These are phyloP conservation scores for Cystofilobasidium bisporidii DNA, from an alignment of 768 basidiomycete genomes.

Conservation along the genomic window DNA sequence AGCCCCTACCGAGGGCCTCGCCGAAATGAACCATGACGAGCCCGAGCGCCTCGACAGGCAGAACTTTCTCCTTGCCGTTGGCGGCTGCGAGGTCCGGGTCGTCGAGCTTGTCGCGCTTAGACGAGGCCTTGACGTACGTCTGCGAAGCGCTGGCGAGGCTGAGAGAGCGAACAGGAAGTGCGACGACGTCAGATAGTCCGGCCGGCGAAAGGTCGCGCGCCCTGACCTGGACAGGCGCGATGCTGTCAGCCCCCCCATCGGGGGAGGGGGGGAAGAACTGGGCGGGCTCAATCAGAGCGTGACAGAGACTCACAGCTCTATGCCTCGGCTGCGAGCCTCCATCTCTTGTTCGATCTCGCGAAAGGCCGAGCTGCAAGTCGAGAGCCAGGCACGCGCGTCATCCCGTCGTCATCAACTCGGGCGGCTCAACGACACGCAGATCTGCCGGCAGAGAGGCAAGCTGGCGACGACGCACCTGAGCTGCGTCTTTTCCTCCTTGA, in stretches of 20 bases:
- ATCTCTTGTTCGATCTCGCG: slow-evolving; percentile 72
- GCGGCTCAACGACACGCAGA: too few species aligned
- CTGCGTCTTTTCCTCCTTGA: slow-evolving; percentile 67
- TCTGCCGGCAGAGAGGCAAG: too few species aligned
- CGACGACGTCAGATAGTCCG: too few species aligned
- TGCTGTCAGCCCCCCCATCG: too few species aligned
- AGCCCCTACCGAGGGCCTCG: slow-evolving; percentile 68
- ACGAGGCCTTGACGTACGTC: slow-evolving; percentile 58
- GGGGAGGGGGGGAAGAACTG: background rate
- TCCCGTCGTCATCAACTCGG: background rate
- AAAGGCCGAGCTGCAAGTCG: slow-evolving; percentile 54
- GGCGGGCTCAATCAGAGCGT: background rate
- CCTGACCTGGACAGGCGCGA: too few species aligned
- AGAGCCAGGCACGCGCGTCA: background rate
- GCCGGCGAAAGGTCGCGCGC: too few species aligned
- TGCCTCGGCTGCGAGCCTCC: slow-evolving; percentile 64
- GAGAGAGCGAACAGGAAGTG: too few species aligned
- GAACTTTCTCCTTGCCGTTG: slow-evolving; percentile 53
- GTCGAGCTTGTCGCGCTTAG: slow-evolving; percentile 55
- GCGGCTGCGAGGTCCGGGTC: slow-evolving; percentile 55
- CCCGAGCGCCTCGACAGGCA: slow-evolving; percentile 68
- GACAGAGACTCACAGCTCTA: slow-evolving; percentile 52
- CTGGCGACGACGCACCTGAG: slow-evolving; percentile 40
- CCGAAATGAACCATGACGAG: slow-evolving; percentile 80
- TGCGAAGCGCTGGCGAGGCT: slow-evolving; percentile 66